Conservation (phyloP, 352 stramenopile genomes). For the Plasmopara viticola region DNA sequence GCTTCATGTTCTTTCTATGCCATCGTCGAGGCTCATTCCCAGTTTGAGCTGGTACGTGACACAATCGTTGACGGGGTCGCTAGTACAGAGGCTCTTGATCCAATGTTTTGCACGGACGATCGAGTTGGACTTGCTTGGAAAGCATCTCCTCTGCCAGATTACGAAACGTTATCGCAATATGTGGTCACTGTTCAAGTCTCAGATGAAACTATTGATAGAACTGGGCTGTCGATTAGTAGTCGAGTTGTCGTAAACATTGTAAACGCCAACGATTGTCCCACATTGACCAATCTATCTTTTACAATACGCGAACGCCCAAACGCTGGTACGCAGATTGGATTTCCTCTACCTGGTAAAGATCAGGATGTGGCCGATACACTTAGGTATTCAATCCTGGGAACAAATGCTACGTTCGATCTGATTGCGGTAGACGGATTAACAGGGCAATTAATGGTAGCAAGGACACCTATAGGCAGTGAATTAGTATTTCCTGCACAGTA, state of each 20-base stretch:
- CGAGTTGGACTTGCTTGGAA: constrained; percentile 13
- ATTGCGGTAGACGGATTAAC: constrained; percentile 39
- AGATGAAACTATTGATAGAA: constrained; percentile 30
- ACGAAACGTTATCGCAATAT: constrained; percentile 32
- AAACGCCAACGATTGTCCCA: constrained; percentile 59
- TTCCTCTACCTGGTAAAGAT: constrained; percentile 44
- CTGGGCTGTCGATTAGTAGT: constrained; percentile 20
- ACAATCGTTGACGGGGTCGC: constrained; percentile 1
- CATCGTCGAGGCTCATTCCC: constrained; percentile 16
- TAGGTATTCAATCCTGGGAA: constrained; percentile 29
- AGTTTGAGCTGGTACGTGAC: constrained; percentile 11
- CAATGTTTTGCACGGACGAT: constrained; percentile 8
- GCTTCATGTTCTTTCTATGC: constrained; percentile 41
- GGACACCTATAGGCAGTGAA: constrained; percentile 19
- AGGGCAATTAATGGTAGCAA: constrained; percentile 39
- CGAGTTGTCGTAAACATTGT: constrained; percentile 30
- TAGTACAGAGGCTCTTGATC: constrained; percentile 1
- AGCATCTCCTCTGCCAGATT: constrained; percentile 21
- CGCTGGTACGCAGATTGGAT: constrained; percentile 32
- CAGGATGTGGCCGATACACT: constrained; percentile 45
- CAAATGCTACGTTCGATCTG: constrained; percentile 24
- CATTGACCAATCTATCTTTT: constrained; percentile 27
- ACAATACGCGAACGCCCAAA: constrained; percentile 34
- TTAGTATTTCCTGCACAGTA: constrained; percentile 34
- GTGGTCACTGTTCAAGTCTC: constrained; percentile 20